A percentile compares a stretch with the other conserved stretches of the same genome.
These are phyloP conservation scores for Suillus ampliporus DNA, from an alignment of 768 basidiomycete genomes.

Conservation along the genomic window DNA sequence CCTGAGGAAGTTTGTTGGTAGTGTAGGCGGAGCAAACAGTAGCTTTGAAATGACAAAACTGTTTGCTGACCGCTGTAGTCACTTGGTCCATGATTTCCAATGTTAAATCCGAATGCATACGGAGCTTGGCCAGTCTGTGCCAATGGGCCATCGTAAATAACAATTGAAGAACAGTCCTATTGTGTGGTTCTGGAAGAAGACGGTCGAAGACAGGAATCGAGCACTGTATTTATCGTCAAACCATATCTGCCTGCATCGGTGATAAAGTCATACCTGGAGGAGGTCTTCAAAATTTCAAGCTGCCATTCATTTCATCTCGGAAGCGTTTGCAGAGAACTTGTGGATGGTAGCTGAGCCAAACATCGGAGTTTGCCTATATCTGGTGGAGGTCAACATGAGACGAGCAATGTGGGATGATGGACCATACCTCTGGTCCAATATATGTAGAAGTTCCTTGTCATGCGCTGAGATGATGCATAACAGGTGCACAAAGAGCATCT, in stretches of 20 bases:
- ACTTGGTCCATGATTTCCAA: conserved; percentile 24
- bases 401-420: too few relatives aligned
- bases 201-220: conserved; percentile 44
- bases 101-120: conserved; percentile 33
- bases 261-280: conserved; percentile 25
- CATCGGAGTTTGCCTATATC: too few relatives aligned
- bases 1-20: conserved; percentile 36
- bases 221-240: conserved; percentile 30
- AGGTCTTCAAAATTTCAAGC: conserved; percentile 45
- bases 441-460: neutral
- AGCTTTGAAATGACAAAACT: conserved; percentile 29
- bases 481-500: neutral
- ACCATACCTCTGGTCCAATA: neutral
- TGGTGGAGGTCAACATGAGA: too few relatives aligned
- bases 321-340: too few relatives aligned
- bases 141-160: conserved; percentile 37
- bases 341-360: neutral
- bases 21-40: conserved; percentile 27
- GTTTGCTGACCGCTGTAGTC: conserved; percentile 26
- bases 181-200: conserved; percentile 34
- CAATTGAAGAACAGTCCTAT: conserved; percentile 26
- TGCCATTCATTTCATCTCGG: conserved; percentile 22
- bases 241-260: neutral
- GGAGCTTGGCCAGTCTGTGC: conserved; percentile 43
- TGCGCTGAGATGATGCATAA: neutral